Base-by-base conservation (phyloP, 106 monocot genomes). In the Dactylorhiza incarnata region DNA sequence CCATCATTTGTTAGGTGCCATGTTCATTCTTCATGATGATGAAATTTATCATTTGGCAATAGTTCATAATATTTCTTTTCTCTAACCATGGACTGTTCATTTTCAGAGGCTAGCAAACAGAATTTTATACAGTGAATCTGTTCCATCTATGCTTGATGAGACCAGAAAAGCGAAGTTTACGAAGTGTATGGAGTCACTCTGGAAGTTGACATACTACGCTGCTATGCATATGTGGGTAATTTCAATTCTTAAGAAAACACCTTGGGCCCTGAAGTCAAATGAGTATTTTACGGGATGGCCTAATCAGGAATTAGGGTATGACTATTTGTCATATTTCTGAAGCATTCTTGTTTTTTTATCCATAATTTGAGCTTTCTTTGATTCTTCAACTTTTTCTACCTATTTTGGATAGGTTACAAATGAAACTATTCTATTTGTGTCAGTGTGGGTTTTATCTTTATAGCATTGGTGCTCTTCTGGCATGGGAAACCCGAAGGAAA, bases 381-480 rank as follows among this genome's bases (percentile, higher is more conserved):
- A 65, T 26, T 37, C 29, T 66, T 80, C 20, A 26, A 43, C 59
- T 78, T 14, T 49, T 11, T 50, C 14, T 26, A 14, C 14, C 55
- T 68, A 52, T 69, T 71, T 58, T 78, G 52, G 4, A 17, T 77
- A 92, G 92, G 81, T 68, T 74, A 45, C 79, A 86, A 12, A 23
- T 95, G 87, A 95, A 90, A 90, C 84, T 92, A 61, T 95, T 92
- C 85, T 95, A 95, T 83, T 90, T 95, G 95, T 92, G 92, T 76
- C 90, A 95, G 52, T 88, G 95, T 81, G 95, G 95, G 71, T 95
- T 95, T 81, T 95, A 92, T 65, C 16, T 86, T 20, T 95, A 92
- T 68, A 92, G 95, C 72, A 95, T 95, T 62, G 82, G 66, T 80
- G 95, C 95, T 74, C 89, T 95, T 17, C 68, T 92, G 73, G 67